Base-by-base conservation (phyloP, 108 stramenopile species). In the Cyclostephanos tholiformis region DNA sequence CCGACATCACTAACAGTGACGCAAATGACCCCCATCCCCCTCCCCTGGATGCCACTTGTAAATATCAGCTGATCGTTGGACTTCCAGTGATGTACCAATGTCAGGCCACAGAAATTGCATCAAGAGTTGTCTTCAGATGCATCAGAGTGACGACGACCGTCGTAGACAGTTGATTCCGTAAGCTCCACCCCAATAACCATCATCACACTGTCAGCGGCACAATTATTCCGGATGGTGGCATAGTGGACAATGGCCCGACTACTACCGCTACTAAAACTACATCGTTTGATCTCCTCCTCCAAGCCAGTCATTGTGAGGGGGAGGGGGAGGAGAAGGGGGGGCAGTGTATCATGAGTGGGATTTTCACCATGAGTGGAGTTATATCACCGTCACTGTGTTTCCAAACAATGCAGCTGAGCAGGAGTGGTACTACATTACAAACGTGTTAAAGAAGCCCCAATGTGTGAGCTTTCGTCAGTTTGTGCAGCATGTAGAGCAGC, bases 41-140 rank as follows among this genome's bases (percentile, higher is more conserved):
- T 65, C 1, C 57, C 65, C 4, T 39, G 9, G 2, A 74, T 23
- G 23, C 73, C 73, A 29, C 55, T 55, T 25, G 73, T 74, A 22
- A 39, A 74, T 57, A 74, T 65, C 11, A 65, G 10, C 44, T 29
- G 23, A 36, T 58, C 56, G 56, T 65, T 65, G 35, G 20, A 9
- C 6, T 43, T 16, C 20, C 52, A 74, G 30, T 66, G 65, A 27
- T 44, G 27, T 16, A 27, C 26, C 38, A 65, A 74, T 1, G 65
- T 30, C 11, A 74, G 55, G 22, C 73, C 73, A 0, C 55, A 65
- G 12, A 14, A 0, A 23, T 10, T 4, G 23, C 26, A 19, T 35
- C 30, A 1, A 23, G 22, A 2, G 30, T 58, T 2, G 32, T 32
- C 59, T 0, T 60, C 59, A 17, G 4, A 30, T 1, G 20, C 59